These are phyloP conservation scores for Saccharomycopsis sp. DNA, from an alignment of 805 yeast species.

Conservation along the genomic window DNA sequence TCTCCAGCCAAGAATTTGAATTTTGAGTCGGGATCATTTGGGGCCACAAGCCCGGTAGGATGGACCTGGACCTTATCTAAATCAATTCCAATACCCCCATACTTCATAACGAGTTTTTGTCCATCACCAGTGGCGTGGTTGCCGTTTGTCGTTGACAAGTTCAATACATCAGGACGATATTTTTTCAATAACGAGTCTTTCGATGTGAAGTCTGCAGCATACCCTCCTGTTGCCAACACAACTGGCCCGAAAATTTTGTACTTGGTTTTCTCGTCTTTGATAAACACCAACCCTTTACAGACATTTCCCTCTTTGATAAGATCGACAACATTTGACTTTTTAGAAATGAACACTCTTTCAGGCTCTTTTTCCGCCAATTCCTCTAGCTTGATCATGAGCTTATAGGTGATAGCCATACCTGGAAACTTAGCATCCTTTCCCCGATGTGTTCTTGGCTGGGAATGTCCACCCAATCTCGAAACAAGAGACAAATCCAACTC, in stretches of 20 bases:
- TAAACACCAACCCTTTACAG: constrained; percentile 20
- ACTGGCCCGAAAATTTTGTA: constrained; percentile 42
- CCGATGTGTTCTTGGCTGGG: constrained; percentile 74
- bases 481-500: constrained; percentile 58
- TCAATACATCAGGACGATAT: constrained; percentile 51
- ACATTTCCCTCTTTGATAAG: constrained; percentile 30
- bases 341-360: constrained; percentile 33
- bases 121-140: constrained; percentile 61
- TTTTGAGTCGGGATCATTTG: constrained; percentile 40
- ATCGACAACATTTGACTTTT: constrained; percentile 38
- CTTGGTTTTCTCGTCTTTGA: constrained; percentile 12
- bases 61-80: constrained; percentile 63
- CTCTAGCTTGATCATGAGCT: constrained; percentile 44
- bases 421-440: constrained; percentile 62
- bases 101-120: constrained; percentile 44
- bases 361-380: constrained; percentile 38
- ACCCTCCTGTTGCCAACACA: constrained; percentile 59
- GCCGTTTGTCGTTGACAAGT: constrained; percentile 55
- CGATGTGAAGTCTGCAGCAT: constrained; percentile 54
- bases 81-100: constrained; percentile 51
- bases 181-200: constrained; percentile 43
- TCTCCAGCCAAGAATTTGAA: constrained; percentile 59
- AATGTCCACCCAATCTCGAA: constrained; percentile 78
- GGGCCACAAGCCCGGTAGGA: constrained; percentile 59
- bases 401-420: constrained; percentile 58